These are phyloP conservation scores for Skeletonema grethae DNA, from an alignment of 108 stramenopile species.

Conservation along the genomic window DNA sequence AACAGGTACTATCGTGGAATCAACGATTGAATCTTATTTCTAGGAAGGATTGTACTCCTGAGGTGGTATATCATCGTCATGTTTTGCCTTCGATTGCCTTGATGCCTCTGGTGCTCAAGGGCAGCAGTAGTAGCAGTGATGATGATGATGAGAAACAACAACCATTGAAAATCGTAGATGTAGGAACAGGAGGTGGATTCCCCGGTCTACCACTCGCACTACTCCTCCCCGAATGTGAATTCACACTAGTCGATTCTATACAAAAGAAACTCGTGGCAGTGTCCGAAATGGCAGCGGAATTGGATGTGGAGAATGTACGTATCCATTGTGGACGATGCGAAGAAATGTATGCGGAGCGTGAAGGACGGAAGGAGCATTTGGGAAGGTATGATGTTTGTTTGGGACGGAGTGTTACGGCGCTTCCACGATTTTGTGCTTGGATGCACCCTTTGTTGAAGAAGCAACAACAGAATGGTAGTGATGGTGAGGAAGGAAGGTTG, in stretches of 20 bases:
- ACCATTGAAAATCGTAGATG: constrained; percentile 59
- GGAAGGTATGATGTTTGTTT: constrained; percentile 63
- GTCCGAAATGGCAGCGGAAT: constrained; percentile 70
- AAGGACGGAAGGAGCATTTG: constrained; percentile 19
- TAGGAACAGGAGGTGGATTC: constrained; percentile 89
- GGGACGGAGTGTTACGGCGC: constrained; percentile 78
- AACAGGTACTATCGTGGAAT: constrained; percentile 82
- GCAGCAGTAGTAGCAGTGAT: neutral
- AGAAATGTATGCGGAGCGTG: constrained; percentile 34
- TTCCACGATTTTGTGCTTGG: constrained; percentile 81
- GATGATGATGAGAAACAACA: neutral
- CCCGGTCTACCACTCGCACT: constrained; percentile 91
- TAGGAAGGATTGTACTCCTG: constrained; percentile 68
- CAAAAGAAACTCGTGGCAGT: constrained; percentile 83
- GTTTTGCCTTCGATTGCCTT: constrained; percentile 78
- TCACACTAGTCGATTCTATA: constrained; percentile 80
- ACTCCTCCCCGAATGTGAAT: constrained; percentile 62
- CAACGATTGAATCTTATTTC: constrained; percentile 80
- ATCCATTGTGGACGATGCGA: constrained; percentile 80
- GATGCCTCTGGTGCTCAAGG: constrained; percentile 35
- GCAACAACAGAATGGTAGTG: neutral
- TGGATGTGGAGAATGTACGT: constrained; percentile 70
- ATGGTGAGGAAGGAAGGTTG: constrained; percentile 43
- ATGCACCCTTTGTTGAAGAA: constrained; percentile 59
- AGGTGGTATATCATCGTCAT: constrained; percentile 77